A percentile compares a stretch with the other conserved stretches of the same genome.
Conservation (phyloP, 768 basidiomycete genomes). For the Tremella mesenterica region DNA sequence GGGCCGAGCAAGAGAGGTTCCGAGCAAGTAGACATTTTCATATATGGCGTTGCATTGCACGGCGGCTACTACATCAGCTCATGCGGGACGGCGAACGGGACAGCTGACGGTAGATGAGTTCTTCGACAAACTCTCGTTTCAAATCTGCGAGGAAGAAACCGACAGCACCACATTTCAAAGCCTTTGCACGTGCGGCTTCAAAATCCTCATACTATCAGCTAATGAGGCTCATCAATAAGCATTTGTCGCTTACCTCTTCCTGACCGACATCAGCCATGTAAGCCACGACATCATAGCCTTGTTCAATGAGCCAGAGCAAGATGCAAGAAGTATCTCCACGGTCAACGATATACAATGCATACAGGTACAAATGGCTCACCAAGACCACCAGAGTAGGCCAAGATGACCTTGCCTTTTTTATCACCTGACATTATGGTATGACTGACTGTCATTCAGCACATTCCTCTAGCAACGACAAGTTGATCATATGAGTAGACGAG, state of each 20-base stretch:
- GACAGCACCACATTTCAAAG: constrained; percentile 81
- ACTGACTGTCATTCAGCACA: constrained; percentile 7
- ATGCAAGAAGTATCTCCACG: constrained; percentile 90
- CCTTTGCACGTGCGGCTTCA: constrained; percentile 80
- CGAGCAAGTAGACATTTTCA: constrained; percentile 96
- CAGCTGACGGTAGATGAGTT: constrained; percentile 72
- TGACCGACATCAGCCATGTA: constrained; percentile 56
- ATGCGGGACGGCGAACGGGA: neutral
- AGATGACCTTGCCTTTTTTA: constrained; percentile 71
- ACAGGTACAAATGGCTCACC: constrained; percentile 53
- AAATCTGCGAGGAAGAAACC: constrained; percentile 95
- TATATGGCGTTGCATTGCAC: constrained; percentile 98
- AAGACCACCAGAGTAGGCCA: constrained; percentile 96
- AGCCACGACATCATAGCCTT: constrained; percentile 92
- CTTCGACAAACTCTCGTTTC: constrained; percentile 86
- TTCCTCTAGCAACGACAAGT: constrained; percentile 3
- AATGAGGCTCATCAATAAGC: neutral
- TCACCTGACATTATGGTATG: constrained; percentile 28
- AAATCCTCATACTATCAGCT: constrained; percentile 62
- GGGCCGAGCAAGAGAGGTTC: constrained; percentile 93
- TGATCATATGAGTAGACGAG: neutral
- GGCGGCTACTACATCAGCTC: constrained; percentile 50
- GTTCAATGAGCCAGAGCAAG: constrained; percentile 95
- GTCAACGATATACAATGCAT: constrained; percentile 4
- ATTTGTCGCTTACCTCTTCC: constrained; percentile 32